A percentile compares a stretch with the other conserved stretches of the same genome.
phyloP scores from a whole-genome alignment of 73 alveolate genomes.

The Stentor roeselii region DNA sequence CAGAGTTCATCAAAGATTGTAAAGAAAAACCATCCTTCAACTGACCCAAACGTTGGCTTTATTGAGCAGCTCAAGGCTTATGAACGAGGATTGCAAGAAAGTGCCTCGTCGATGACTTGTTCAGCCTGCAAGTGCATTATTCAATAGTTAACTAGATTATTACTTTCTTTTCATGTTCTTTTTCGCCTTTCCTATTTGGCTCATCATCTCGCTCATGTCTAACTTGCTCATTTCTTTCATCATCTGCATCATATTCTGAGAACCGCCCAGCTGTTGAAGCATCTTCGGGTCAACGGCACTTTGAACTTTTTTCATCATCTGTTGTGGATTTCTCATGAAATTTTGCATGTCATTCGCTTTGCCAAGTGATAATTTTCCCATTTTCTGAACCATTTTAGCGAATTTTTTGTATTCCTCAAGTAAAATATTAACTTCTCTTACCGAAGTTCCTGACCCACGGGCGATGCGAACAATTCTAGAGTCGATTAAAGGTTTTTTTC shows the following conservation, averaged over 20 bases:
- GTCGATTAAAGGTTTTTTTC: conserved; percentile 67
- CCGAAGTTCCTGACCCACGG: conserved; percentile 94
- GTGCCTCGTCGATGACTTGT: background rate
- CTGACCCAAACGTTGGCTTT: conserved; percentile 14
- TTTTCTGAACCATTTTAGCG: conserved; percentile 78
- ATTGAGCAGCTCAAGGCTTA: background rate
- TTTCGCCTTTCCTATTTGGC: conserved; percentile 56
- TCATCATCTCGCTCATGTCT: conserved; percentile 91
- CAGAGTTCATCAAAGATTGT: conserved; percentile 29
- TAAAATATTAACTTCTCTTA: conserved; percentile 88
- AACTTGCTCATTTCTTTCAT: conserved; percentile 90
- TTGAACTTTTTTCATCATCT: conserved; percentile 75
- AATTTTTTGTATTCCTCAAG: conserved; percentile 91
- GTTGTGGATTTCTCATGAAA: conserved; percentile 86
- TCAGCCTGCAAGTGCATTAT: background rate
- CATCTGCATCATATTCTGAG: conserved; percentile 94
- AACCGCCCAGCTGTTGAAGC: conserved; percentile 95
- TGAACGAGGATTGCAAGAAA: background rate
- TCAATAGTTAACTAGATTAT: background rate
- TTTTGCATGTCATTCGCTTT: conserved; percentile 73
- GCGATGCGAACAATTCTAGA: conserved; percentile 93
- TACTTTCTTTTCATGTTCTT: conserved; percentile 20
- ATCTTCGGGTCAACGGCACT: conserved; percentile 95
- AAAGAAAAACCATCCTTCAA: background rate
- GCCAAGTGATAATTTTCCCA: conserved; percentile 79